Percentiles rank a stretch among this genome's conserved stretches.
Conservation (phyloP, 1,139 yeast genomes). For the Eremothecium gossypii region DNA sequence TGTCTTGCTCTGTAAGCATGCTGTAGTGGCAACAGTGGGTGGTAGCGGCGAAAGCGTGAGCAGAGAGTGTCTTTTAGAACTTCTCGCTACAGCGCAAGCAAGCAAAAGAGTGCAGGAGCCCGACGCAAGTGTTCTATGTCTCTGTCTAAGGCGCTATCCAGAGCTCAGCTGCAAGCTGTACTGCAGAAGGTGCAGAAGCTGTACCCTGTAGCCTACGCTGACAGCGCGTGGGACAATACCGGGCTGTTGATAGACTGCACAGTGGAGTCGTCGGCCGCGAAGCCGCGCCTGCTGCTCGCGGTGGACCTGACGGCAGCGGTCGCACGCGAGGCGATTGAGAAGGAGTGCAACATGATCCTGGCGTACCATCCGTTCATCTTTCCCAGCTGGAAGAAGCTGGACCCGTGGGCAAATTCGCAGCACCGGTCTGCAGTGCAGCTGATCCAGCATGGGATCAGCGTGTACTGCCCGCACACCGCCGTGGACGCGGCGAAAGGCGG, state of each 20-base stretch:
- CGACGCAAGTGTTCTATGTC: slow-evolving; percentile 10
- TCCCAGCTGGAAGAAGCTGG: slow-evolving; percentile 73
- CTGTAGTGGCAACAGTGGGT: no score
- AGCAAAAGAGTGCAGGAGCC: neutral
- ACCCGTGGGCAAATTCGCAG: slow-evolving; percentile 56
- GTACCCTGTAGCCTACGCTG: slow-evolving; percentile 72
- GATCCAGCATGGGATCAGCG: slow-evolving; percentile 69
- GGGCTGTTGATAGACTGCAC: slow-evolving; percentile 70
- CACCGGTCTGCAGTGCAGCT: slow-evolving; percentile 66
- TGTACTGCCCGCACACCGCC: slow-evolving; percentile 93
- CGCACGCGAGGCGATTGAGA: slow-evolving; percentile 68
- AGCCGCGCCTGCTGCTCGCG: slow-evolving; percentile 51
- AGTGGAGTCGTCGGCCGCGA: slow-evolving; percentile 17
- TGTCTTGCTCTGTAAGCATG: slow-evolving; percentile 19
- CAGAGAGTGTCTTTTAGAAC: no score
- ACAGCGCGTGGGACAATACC: slow-evolving; percentile 86
- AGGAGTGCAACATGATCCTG: slow-evolving; percentile 46
- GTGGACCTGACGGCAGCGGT: slow-evolving; percentile 80
- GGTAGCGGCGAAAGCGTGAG: no score
- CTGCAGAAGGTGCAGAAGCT: slow-evolving; percentile 53
- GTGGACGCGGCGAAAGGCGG: slow-evolving; percentile 89
- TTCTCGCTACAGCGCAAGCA: neutral
- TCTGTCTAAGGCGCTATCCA: slow-evolving; percentile 15
- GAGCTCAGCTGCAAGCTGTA: slow-evolving; percentile 37
- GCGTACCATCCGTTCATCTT: slow-evolving; percentile 96